Evolutionary conservation across 2,329 filamentous ascomycete species (phyloP).

Genomic region (Basipetospora chlamydospora): DNA sequence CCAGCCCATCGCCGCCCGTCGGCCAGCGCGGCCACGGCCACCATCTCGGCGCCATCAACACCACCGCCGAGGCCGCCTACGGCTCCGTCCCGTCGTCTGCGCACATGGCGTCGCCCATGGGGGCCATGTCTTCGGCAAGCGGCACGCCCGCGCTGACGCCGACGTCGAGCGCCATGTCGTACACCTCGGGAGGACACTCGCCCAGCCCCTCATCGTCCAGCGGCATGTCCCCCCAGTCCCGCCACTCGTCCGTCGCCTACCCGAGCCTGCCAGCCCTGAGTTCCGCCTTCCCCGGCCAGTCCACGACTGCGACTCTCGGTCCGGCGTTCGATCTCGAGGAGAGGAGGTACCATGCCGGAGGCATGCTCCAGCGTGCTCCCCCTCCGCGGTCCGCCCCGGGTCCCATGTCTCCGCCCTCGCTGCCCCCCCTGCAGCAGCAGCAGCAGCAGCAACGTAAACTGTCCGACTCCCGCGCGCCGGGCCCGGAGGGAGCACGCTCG

Average conservation of each 20-base stretch:
- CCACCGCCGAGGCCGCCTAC: slow-evolving; percentile 16
- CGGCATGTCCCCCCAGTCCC: slow-evolving; percentile 50
- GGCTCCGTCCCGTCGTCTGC: slow-evolving; percentile 27
- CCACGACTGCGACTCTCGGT: slow-evolving; percentile 57
- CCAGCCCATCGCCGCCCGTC: slow-evolving; percentile 37
- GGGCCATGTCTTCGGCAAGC: slow-evolving; percentile 41
- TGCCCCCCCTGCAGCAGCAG: slow-evolving; percentile 20
- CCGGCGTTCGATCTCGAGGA: slow-evolving; percentile 49
- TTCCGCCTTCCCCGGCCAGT: slow-evolving; percentile 53
- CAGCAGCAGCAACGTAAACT: slow-evolving; percentile 7
- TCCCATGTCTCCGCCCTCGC: slow-evolving; percentile 24
- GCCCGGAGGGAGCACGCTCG: slow-evolving; percentile 21
- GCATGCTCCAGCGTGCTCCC: slow-evolving; percentile 48
- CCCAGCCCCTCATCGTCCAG: slow-evolving; percentile 57
- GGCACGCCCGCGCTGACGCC: slow-evolving; percentile 68
- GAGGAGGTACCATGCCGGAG: slow-evolving; percentile 50
- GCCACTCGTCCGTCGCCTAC: slow-evolving; percentile 55
- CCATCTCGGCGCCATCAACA: neutral
- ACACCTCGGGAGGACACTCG: slow-evolving; percentile 64
- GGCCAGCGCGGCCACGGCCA: slow-evolving; percentile 18
- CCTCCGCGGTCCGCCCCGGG: slow-evolving; percentile 22
- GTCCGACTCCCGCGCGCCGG: neutral
- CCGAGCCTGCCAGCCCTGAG: slow-evolving; percentile 55
- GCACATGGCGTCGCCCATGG: slow-evolving; percentile 47
- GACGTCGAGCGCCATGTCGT: slow-evolving; percentile 60